These are phyloP conservation scores for Trichoderma sp. DNA, from an alignment of 2,329 filamentous ascomycete species.

Conservation along the genomic window DNA sequence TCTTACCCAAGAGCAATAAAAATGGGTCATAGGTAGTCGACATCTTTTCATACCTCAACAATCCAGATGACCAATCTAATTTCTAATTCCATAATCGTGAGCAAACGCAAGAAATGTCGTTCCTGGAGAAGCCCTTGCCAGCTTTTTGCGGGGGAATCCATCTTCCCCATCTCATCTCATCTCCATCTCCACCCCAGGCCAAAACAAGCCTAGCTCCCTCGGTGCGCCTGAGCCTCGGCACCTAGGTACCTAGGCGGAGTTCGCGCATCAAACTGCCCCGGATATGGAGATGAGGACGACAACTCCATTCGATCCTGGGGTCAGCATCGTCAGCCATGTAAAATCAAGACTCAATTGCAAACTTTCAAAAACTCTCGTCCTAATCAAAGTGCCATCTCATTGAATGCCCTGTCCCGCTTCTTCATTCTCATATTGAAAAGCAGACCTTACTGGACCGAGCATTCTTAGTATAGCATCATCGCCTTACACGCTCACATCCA, in stretches of 20 bases:
- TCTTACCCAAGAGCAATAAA: no score
- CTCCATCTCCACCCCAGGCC: not conserved
- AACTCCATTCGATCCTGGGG: not conserved
- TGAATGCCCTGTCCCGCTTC: no score
- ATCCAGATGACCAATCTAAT: no score
- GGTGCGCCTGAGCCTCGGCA: slow-evolving; percentile 3
- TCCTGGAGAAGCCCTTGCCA: not conserved
- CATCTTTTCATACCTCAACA: no score
- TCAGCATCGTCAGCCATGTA: not conserved
- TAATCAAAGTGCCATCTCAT: no score
- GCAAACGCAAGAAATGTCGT: not conserved
- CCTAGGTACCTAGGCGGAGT: not conserved
- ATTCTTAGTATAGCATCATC: not conserved
- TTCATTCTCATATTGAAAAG: not conserved
- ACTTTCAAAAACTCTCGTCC: no score
- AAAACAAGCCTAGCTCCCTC: not conserved
- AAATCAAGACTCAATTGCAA: not conserved
- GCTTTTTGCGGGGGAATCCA: not conserved
- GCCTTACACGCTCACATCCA: not conserved
- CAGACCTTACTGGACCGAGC: not conserved
- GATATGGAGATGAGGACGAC: not conserved
- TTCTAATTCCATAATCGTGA: not conserved
- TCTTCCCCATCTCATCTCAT: no score
- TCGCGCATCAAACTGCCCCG: not conserved
- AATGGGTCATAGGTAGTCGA: no score